Evolutionary conservation across 2,329 filamentous ascomycete genomes (phyloP).

Genomic region (Sclerotinia borealis): DNA sequence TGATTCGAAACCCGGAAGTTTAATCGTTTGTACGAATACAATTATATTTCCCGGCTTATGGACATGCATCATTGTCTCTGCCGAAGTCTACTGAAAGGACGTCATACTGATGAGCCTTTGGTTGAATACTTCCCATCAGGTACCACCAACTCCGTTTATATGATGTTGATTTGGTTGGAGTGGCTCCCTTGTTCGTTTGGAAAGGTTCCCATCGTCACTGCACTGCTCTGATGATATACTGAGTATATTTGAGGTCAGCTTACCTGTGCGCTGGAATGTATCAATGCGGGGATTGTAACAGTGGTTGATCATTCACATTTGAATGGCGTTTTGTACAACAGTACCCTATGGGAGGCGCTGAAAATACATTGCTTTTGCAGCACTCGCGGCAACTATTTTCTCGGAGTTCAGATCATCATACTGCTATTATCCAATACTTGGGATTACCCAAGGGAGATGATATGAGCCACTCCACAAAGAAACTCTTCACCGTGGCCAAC

Average conservation of each 20-base stretch:
- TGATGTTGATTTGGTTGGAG: background rate
- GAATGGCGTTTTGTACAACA: background rate
- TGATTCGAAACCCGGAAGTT: too few relatives aligned
- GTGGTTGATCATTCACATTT: background rate
- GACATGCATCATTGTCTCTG: background rate
- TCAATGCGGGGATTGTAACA: background rate
- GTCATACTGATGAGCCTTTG: background rate
- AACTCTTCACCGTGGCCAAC: background rate
- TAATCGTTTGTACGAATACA: background rate
- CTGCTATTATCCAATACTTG: background rate
- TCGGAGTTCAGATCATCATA: background rate
- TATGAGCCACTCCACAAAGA: background rate
- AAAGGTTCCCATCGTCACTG: background rate
- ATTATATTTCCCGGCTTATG: too few relatives aligned
- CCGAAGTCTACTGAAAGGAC: background rate
- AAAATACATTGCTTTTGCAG: background rate
- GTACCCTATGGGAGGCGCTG: background rate
- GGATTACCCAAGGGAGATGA: background rate
- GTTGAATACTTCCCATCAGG: background rate
- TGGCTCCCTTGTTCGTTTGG: background rate
- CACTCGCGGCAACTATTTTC: background rate
- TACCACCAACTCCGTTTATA: background rate
- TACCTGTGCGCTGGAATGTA: background rate
- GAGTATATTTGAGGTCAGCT: background rate
- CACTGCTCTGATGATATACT: background rate